Evolutionary conservation across 2,329 filamentous ascomycete species (phyloP), one percentile per base, ranked within the genome.

Genomic region (Beauveria pseudobassiana): DNA sequence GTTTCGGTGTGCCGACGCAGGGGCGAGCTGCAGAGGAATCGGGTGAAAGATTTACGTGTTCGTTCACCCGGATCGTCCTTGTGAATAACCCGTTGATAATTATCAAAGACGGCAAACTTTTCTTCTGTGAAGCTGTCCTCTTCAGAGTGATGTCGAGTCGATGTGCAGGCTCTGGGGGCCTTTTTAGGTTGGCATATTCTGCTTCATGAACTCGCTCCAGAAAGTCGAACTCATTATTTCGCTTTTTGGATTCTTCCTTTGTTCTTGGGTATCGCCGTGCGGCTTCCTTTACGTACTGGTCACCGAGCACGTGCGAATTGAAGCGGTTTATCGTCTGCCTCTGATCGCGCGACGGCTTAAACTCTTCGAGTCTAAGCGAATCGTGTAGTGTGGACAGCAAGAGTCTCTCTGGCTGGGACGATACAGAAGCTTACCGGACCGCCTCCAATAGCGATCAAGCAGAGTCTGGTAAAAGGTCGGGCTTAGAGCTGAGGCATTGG

Each of bases 321-420:
- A 93, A 93, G 49, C 87, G 83, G 72, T 93, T 91, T 66, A 91
- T 73, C 1, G 87, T 81, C 70, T 92, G 88, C 43, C 90, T 81
- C 69, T 95, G 91, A 68, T 91, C 87, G 71, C 84, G 86, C 30
- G 84, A 82, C 6, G 89, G 79, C 66, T 83, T 86, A 74, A 89
- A 90, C 45, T 80, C 76, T 52, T 73, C 26, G 85, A 84, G 68
- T 91, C 88, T 22, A 93, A 78, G 52, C 89, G 85, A 59, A 95
- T 87, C 1, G 89, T 92, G 72, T 93, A 98, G 70, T 97, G 92
- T 50, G 93, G 92, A 73, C 95, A 99, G 70, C 95, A 99, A 64
- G 91, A 90, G 62, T 86, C 81, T 63, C 82, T 82, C 68, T 91
- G 87, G 73, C 95, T 88, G 16, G 90, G 90, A 64, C 90, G 86